Percentiles rank a stretch among this genome's conserved stretches.
phyloP scores from a whole-genome alignment of 257 asterid species.

The Salvia miltiorrhiza region DNA sequence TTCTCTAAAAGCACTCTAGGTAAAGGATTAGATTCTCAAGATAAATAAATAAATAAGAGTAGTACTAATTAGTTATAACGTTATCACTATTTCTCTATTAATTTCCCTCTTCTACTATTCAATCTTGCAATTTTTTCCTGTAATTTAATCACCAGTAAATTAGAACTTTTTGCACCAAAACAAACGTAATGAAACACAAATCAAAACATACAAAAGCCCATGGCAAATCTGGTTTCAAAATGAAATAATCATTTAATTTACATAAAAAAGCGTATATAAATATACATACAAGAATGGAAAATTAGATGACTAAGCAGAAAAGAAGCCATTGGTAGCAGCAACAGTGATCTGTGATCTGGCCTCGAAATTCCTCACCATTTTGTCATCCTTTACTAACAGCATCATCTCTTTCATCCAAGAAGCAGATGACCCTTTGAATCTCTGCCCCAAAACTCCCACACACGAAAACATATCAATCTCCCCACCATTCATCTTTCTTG shows the following conservation, averaged over 20 bases:
- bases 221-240: background rate
- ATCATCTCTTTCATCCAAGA: constrained; percentile 36
- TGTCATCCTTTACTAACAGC: background rate
- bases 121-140: too few species aligned
- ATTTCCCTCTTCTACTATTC: background rate
- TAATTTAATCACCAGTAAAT: background rate
- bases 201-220: background rate
- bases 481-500: constrained; percentile 48
- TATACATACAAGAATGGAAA: background rate
- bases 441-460: constrained; percentile 33
- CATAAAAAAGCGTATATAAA: background rate
- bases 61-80: too few species aligned
- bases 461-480: constrained; percentile 45
- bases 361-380: constrained; percentile 8
- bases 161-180: background rate
- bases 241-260: constrained; percentile 13
- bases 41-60: too few species aligned
- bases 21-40: too few species aligned
- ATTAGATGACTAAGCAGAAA: constrained; percentile 50
- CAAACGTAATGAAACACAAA: background rate
- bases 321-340: constrained; percentile 54
- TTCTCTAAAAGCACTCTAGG: too few species aligned
- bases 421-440: constrained; percentile 23
- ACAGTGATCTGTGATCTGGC: constrained; percentile 40
- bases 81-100: background rate